Conservation (phyloP, 371 early-diverging fungal genomes). For the Rhizopus delemar region DNA sequence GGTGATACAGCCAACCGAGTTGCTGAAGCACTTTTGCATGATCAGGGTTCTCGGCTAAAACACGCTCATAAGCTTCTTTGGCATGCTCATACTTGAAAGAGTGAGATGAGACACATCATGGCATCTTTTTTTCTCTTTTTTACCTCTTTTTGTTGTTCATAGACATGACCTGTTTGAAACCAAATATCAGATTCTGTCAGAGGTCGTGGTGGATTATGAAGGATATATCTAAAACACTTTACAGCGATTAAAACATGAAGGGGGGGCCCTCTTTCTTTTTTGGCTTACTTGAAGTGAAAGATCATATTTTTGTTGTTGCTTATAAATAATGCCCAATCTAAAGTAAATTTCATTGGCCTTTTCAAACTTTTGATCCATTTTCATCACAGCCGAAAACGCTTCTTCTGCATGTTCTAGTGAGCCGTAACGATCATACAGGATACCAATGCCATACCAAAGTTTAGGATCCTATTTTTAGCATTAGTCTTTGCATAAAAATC, state of each 20-base stretch:
- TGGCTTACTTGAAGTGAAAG: slow-evolving; percentile 70
- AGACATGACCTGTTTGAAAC: slow-evolving; percentile 95
- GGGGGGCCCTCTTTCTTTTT: no score
- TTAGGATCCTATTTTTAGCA: slow-evolving; percentile 74
- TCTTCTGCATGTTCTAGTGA: slow-evolving; percentile 94
- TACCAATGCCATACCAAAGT: slow-evolving; percentile 97
- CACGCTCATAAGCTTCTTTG: slow-evolving; percentile 89
- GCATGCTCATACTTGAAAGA: slow-evolving; percentile 70
- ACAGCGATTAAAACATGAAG: no score
- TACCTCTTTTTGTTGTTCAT: slow-evolving; percentile 89
- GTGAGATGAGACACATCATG: not conserved
- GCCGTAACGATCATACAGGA: slow-evolving; percentile 92
- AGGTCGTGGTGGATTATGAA: slow-evolving; percentile 84
- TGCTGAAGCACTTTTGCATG: slow-evolving; percentile 94
- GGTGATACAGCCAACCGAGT: slow-evolving; percentile 92
- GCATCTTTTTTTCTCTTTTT: not conserved
- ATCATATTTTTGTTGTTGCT: slow-evolving; percentile 86
- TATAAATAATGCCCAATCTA: slow-evolving; percentile 93
- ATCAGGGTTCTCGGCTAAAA: slow-evolving; percentile 81
- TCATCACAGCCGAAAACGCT: slow-evolving; percentile 86
- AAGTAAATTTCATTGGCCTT: slow-evolving; percentile 96
- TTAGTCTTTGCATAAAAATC: not conserved
- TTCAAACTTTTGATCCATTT: slow-evolving; percentile 84
- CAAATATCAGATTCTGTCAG: slow-evolving; percentile 90
- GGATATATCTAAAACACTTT: slow-evolving; percentile 87